Conservation (phyloP, 805 yeast genomes). For the Cephaloascus fragrans region DNA sequence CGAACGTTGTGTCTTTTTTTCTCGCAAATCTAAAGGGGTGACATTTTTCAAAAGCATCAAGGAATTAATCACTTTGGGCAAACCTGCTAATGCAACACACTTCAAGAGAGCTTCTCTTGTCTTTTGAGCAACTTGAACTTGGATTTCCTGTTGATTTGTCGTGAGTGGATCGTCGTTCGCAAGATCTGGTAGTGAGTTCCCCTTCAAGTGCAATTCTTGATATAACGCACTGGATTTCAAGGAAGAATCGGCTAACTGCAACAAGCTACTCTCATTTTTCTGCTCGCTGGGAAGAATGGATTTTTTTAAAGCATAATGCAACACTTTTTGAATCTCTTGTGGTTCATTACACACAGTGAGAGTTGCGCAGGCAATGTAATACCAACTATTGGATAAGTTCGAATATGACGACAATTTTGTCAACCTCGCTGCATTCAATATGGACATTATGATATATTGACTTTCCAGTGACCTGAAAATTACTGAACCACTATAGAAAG, state of each 20-base stretch:
- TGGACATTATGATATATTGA: no score
- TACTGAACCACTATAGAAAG: background rate
- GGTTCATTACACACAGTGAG: slow-evolving; percentile 78
- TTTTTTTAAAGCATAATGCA: slow-evolving; percentile 50
- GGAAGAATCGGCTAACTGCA: slow-evolving; percentile 28
- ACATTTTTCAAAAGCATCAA: slow-evolving; percentile 51
- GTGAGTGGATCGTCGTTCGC: slow-evolving; percentile 27
- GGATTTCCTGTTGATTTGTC: background rate
- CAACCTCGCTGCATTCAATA: slow-evolving; percentile 48
- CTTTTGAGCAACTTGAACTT: slow-evolving; percentile 25
- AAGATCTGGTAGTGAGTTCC: slow-evolving; percentile 30
- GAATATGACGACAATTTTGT: slow-evolving; percentile 45
- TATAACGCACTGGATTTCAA: slow-evolving; percentile 26
- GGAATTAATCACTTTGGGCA: slow-evolving; percentile 80
- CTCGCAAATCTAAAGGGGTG: slow-evolving; percentile 49
- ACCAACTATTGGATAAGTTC: slow-evolving; percentile 54
- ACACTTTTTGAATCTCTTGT: slow-evolving; percentile 65
- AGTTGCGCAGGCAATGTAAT: slow-evolving; percentile 69
- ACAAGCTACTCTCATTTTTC: slow-evolving; percentile 6
- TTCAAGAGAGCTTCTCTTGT: slow-evolving; percentile 74
- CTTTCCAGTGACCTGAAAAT: no score
- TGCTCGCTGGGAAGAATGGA: slow-evolving; percentile 8
- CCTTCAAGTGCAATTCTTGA: slow-evolving; percentile 27
- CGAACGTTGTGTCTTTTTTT: slow-evolving; percentile 10
- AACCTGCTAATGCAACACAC: slow-evolving; percentile 69